Conservation (phyloP, 352 stramenopile genomes). For the Phytophthora foliorum region DNA sequence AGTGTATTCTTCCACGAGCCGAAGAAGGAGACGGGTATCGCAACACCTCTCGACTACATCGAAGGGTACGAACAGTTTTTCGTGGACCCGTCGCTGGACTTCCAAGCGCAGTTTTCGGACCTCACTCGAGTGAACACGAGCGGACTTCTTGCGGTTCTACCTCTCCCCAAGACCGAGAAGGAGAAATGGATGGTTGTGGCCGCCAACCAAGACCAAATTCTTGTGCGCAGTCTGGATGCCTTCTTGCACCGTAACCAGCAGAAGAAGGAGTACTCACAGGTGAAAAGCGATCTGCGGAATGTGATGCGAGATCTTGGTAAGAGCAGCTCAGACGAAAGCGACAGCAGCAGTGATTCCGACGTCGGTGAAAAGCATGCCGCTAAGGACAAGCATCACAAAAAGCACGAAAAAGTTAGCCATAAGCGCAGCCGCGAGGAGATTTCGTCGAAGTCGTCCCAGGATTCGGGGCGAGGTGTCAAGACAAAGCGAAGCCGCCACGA, state of each 20-base stretch:
- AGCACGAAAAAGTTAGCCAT: slow-evolving; percentile 20
- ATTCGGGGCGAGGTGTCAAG: slow-evolving; percentile 18
- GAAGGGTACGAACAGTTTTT: slow-evolving; percentile 89
- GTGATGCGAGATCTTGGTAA: slow-evolving; percentile 55
- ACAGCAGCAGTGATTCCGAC: slow-evolving; percentile 41
- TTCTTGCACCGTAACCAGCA: slow-evolving; percentile 74
- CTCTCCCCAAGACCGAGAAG: slow-evolving; percentile 58
- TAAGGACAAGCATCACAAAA: slow-evolving; percentile 40
- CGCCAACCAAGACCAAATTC: slow-evolving; percentile 76
- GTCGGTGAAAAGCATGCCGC: slow-evolving; percentile 9
- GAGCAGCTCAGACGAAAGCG: slow-evolving; percentile 37
- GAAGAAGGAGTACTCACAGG: slow-evolving; percentile 50
- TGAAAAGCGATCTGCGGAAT: slow-evolving; percentile 58
- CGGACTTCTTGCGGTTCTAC: slow-evolving; percentile 70
- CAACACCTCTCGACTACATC: slow-evolving; percentile 76
- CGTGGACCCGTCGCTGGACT: slow-evolving; percentile 75
- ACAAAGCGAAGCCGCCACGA: slow-evolving; percentile 30
- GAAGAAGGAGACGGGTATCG: slow-evolving; percentile 60
- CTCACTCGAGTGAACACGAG: slow-evolving; percentile 81
- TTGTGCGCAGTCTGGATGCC: slow-evolving; percentile 70
- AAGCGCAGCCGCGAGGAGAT: slow-evolving; percentile 33
- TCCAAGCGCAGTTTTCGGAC: slow-evolving; percentile 83
- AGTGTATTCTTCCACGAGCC: slow-evolving; percentile 84
- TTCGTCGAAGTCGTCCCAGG: slow-evolving; percentile 23
- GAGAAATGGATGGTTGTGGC: slow-evolving; percentile 85